Base-by-base conservation (phyloP, 305 asterid species). In the Plantago lanceolata region DNA sequence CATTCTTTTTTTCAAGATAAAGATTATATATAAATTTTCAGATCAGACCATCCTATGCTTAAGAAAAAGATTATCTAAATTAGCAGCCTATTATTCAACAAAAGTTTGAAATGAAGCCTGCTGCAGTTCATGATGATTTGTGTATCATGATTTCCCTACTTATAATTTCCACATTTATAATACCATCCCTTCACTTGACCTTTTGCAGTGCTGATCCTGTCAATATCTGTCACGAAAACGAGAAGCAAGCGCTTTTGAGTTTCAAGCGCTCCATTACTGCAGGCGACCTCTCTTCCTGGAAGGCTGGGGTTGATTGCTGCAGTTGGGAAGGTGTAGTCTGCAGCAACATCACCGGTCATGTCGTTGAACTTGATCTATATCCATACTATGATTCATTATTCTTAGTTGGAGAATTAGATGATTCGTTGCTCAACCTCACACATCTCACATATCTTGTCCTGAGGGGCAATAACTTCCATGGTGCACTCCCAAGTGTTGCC, bases 311-410 rank as follows among this genome's bases (percentile, higher is more conserved):
- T 13, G 68, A 71, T 43, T 81, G 86, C 4, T 78, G 82, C 59
- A 28, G 17, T 3, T 78, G 84, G 84, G 58, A 71, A 64, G 72
- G 83, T 13, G 71, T 81, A 9, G 45, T 66, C 4, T 76, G 82
- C 70, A 65, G 50, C 74, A 81, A 72, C 61, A 18, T 50, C 8
- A 81, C 73, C 0, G 75, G 81, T 45, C 79, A 76, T 67, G 80
- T 79, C 15, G 11, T 48, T 31, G 48, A 68, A 31, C 72, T 79
- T 47, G 68, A 49, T 50, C 77, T 79, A 15, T 17, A 35, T 19
- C 37, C 26, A 13, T 13, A 2, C 45, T n/a, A n/a, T n/a, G n/a
- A n/a, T n/a, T n/a, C n/a, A n/a, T n/a, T n/a, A n/a, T n/a, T n/a
- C n/a, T 65, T 65, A 14, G 3, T 3, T 8, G 69, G 62, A 14